Evolutionary conservation across 75 land plant species (phyloP), one percentile per base, ranked within the genome.

Genomic region (Picea sitchensis): DNA sequence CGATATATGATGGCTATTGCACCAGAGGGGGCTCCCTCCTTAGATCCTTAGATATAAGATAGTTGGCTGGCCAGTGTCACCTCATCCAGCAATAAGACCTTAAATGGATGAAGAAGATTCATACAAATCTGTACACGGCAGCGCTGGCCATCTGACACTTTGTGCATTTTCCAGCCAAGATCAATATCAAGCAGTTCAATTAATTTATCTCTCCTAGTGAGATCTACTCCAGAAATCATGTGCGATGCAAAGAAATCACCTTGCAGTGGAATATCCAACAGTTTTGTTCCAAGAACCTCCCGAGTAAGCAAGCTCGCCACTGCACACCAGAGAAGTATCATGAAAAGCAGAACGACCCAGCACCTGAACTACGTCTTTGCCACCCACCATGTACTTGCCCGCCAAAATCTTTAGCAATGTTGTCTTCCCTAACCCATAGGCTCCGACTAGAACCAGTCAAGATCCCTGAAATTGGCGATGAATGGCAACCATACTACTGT

Each of bases 311-410:
- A 96, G 90, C 34, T 93, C 92, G 18, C 99, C 99, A 80, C 83
- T 84, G 54, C 98, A 92, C 30, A 93, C 92, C 5, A 96, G 83
- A 15, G 90, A 80, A 1, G 99, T 96, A 72, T 96, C 99, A 77
- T 96, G 99, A 75, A 96, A 96, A 57, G 98, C 93, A 9, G 99
- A 94, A 20, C 84, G 54, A 72, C 91, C 87, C 11, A 96, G 79
- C 23, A 96, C 94, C n/a, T 84, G 77, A 5, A 96, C 95, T 20
- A 96, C 95, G 72, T 90, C 88, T 72, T 83, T 90, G 32, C 94
- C 96, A 32, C 95, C 99, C 7, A 96, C 99, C 98, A 96, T 92
- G 82, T 96, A 98, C 79, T 96, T 96, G 21, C 99, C 99, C 0
- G 98, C 99, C 76, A 96, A 76, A 75, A 96, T 96, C 82, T 86